A percentile compares a stretch with the other conserved stretches of the same genome.
Evolutionary conservation across 805 yeast species (phyloP).

Genomic region (Wickerhamomyces canadensis): DNA sequence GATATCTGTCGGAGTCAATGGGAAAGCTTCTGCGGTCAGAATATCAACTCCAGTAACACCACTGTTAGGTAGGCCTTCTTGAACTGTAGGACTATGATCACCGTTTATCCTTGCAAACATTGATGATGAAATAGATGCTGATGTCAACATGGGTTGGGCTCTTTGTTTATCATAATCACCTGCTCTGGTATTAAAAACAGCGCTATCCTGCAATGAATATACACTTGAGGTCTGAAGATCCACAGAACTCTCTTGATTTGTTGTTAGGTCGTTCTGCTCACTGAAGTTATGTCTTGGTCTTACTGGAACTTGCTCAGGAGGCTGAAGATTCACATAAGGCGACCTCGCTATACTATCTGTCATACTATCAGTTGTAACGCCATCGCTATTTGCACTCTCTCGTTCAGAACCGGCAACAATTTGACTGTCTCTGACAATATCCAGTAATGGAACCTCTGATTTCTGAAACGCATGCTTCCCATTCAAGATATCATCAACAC

Average conservation of each 20-base stretch:
- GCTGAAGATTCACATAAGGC: slow-evolving; percentile 3
- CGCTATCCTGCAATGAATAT: slow-evolving; percentile 9
- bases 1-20: slow-evolving; percentile 8
- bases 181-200: slow-evolving; percentile 1
- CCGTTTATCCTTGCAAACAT: slow-evolving; percentile 2
- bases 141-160: no score
- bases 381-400: background rate
- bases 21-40: slow-evolving; percentile 7
- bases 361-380: slow-evolving; percentile 6
- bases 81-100: background rate
- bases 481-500: slow-evolving; percentile 24
- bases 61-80: background rate
- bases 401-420: background rate
- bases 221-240: background rate
- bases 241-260: no score
- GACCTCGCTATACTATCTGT: slow-evolving; percentile 13
- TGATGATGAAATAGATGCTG: slow-evolving; percentile 7
- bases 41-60: background rate
- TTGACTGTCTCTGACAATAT: background rate
- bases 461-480: slow-evolving; percentile 31
- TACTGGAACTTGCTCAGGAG: background rate
- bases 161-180: no score
- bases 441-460: slow-evolving; percentile 12
- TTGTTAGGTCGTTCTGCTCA: background rate
- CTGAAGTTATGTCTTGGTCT: slow-evolving; percentile 1